Conservation (phyloP, 768 basidiomycete species). For the Boletus reticulatus region DNA sequence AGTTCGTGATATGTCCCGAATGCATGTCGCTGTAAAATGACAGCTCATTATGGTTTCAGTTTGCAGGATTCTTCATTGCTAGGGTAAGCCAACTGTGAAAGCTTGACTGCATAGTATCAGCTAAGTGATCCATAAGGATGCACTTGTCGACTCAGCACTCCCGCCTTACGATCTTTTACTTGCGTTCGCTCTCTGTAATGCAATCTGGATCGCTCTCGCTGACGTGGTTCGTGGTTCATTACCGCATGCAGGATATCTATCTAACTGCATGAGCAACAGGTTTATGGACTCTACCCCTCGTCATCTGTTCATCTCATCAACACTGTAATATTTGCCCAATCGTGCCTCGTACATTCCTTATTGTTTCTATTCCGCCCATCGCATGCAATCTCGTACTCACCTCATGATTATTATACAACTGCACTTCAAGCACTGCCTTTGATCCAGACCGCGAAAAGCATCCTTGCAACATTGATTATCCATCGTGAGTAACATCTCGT, state of each 20-base stretch:
- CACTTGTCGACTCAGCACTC: constrained; percentile 13
- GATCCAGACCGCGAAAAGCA: constrained; percentile 17
- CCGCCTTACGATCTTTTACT: constrained; percentile 12
- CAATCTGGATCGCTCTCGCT: constrained; percentile 18
- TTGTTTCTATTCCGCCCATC: constrained; percentile 11
- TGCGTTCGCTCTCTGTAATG: constrained; percentile 19
- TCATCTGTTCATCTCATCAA: constrained; percentile 22
- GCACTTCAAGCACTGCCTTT: constrained; percentile 11
- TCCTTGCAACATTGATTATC: constrained; percentile 20
- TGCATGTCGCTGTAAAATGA: neutral
- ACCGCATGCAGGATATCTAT: neutral
- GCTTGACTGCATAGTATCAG: neutral
- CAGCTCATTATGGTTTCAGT: constrained; percentile 18
- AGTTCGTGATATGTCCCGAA: constrained; percentile 23
- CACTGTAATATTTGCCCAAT: constrained; percentile 23
- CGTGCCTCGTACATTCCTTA: constrained; percentile 14
- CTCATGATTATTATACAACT: constrained; percentile 3
- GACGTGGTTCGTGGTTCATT: constrained; percentile 23
- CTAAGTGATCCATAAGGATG: constrained; percentile 12
- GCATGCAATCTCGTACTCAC: constrained; percentile 1
- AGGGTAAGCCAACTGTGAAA: constrained; percentile 16
- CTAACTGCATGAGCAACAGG: constrained; percentile 11
- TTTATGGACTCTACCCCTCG: constrained; percentile 20
- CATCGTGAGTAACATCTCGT: constrained; percentile 19
- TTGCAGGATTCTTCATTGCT: constrained; percentile 33